Evolutionary conservation across 768 basidiomycete species (phyloP), one percentile per base, ranked within the genome.

Genomic region (Calocybe indica): DNA sequence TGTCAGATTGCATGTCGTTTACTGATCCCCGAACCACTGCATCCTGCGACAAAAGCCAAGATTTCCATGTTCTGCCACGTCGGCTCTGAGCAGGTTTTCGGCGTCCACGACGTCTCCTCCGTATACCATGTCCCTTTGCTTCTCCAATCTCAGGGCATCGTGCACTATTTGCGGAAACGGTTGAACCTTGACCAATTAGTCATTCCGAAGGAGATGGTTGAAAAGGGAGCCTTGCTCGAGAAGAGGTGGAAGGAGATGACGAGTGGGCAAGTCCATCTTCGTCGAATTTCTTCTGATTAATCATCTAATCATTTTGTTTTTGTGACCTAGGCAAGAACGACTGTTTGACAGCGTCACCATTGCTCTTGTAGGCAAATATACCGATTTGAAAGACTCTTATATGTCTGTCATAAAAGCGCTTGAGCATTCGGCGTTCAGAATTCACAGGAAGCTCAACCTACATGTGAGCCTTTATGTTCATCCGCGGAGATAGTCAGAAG

Each of bases 21-120:
- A 31, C 70, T 89, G 45, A 83, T 87, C 50, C 83, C 87, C 13
- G 77, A 88, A 52, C 85, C 88, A 0, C 74, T 99, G n/a, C 80
- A 85, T 46, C 75, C 79, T 11, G 77, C 88, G 0, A 95, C 94
- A 33, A 95, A 93, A 68, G 79, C 85, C 59, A 99, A 99, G 66
- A 95, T 99, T 37, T 92, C 92, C 52, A 97, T 98, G 94, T 98
- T 98, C 76, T 97, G 95, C 67, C 95, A 99, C 59, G 95, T 99
- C 56, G 71, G 82, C 3, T 73, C 85, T 3, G 84, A 90, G 57
- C 88, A 91, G 58, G 95, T 98, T 36, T 76, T 99, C 43, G 95
- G 93, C 46, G 88, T 98, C 6, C 95, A 98, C 62, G 92, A 97
- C 61, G 91, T 98, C 41, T 83, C 87, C 7, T 96, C 93, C 35